Base-by-base conservation (phyloP, 768 basidiomycete genomes). In the Russula emetica region DNA sequence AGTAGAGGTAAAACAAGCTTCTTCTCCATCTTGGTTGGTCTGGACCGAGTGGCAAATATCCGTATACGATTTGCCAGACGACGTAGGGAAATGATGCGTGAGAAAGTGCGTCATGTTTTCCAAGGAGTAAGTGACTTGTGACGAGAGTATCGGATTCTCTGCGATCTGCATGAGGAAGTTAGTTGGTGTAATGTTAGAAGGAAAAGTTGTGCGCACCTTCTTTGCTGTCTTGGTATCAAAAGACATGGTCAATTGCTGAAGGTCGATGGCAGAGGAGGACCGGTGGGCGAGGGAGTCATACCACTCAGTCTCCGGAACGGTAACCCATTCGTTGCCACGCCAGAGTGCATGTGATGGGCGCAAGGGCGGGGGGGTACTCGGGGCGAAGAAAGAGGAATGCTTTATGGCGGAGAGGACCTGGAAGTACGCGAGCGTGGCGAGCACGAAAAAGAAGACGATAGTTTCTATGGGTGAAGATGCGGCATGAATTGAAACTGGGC, bases 401-500 rank as follows among this genome's bases (percentile, higher is more conserved):
- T 95, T 94, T 72, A 98, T 90, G 58, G 90, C 90, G 61, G 84
- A 84, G 64, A 99, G 83, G 69, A 97, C 82, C 71, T 96, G 94
- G 74, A 98, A 97, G 75, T 98, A 98, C 53, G 92, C 90, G 57
- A 98, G 83, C 0, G 97, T 98, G 24, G 90, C 89, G 64, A 95
- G 74, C 71, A 94, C 85, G 74, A 87, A 92, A 78, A 92, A 89
- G 73, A 86, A 84, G 61, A 97, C 94, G 67, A 97, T 93, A 9
- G 90, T 89, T 72, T 98, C 95, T 67, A 92, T 90, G 55, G 90
- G 90, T 5, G 80, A 85, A 73, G 85, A 85, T 18, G 87, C 87
- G 1, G 88, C 85, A 66, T 87, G 86, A 16, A 81, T 81, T 5
- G 88, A 88, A 67, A 92, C 78, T 1, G 88, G 86, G 49, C 86